Evolutionary conservation across 2,329 filamentous ascomycete genomes (phyloP).

Genomic region (Lasiodiplodia sp.): DNA sequence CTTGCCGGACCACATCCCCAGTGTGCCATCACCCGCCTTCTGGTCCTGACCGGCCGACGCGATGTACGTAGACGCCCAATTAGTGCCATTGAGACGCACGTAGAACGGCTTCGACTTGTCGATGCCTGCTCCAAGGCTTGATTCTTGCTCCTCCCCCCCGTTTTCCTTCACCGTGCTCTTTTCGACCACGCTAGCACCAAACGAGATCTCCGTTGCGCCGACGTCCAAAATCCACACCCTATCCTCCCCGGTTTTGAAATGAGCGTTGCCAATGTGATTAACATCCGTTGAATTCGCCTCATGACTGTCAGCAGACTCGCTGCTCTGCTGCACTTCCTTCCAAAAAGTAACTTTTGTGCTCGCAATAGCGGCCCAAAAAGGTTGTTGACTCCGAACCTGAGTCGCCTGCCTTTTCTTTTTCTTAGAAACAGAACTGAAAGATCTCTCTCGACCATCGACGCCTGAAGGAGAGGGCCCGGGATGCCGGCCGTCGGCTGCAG

Average conservation of each 20-base stretch:
- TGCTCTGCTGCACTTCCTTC: slow-evolving; percentile 78
- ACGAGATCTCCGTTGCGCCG: slow-evolving; percentile 78
- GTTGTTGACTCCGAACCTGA: slow-evolving; percentile 87
- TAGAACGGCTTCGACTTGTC: slow-evolving; percentile 79
- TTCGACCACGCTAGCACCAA: slow-evolving; percentile 54
- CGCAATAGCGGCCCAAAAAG: slow-evolving; percentile 90
- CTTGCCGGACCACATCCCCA: slow-evolving; percentile 71
- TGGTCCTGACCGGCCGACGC: slow-evolving; percentile 57
- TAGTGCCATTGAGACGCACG: slow-evolving; percentile 78
- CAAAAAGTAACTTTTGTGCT: slow-evolving; percentile 97
- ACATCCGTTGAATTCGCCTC: slow-evolving; percentile 78
- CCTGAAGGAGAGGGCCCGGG: slow-evolving; percentile 59
- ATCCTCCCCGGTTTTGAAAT: slow-evolving; percentile 72
- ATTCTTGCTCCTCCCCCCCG: slow-evolving; percentile 47
- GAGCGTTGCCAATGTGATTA: slow-evolving; percentile 77
- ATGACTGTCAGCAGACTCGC: slow-evolving; percentile 74
- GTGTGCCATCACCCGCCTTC: slow-evolving; percentile 53
- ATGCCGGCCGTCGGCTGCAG: slow-evolving; percentile 56
- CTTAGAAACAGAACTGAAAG: slow-evolving; percentile 66
- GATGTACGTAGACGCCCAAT: slow-evolving; percentile 81
- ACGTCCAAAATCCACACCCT: slow-evolving; percentile 85
- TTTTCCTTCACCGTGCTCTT: slow-evolving; percentile 43
- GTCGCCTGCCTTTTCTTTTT: slow-evolving; percentile 91
- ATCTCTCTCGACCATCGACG: slow-evolving; percentile 63
- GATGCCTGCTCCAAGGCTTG: slow-evolving; percentile 56